phyloP scores from a whole-genome alignment of 169 alveolate genomes.

The Plasmodium fragile region DNA sequence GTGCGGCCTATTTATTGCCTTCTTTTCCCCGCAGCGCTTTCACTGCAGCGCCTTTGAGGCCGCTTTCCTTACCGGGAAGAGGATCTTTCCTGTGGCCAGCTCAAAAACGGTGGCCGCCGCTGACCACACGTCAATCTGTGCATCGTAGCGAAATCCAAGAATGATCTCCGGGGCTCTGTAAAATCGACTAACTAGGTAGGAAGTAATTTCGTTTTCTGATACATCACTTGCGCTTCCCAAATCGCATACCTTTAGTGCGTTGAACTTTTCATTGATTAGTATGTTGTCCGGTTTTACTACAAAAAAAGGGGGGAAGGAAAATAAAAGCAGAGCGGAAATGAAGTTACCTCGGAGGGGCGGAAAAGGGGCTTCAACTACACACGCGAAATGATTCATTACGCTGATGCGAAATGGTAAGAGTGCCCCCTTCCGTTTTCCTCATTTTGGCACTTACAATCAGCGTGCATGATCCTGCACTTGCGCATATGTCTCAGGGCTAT shows the following conservation, averaged over 20 bases:
- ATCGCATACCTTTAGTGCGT: conserved; percentile 95
- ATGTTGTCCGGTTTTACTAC: conserved; percentile 97
- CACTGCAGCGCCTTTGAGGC: conserved; percentile 78
- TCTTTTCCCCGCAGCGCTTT: conserved; percentile 77
- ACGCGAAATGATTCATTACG: background rate
- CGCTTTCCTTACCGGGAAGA: conserved; percentile 92
- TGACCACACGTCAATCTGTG: conserved; percentile 96
- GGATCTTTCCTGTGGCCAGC: conserved; percentile 96
- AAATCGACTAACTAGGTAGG: conserved; percentile 95
- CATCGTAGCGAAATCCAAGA: conserved; percentile 93
- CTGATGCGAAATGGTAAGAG: background rate
- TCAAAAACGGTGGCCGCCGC: conserved; percentile 97
- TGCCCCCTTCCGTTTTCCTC: background rate
- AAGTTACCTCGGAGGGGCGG: no score
- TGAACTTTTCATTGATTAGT: conserved; percentile 89
- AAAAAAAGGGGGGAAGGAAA: background rate
- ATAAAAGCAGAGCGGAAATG: no score
- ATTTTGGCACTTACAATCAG: conserved; percentile 85
- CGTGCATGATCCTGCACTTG: conserved; percentile 89
- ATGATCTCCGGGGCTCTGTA: conserved; percentile 99
- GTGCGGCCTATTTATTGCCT: background rate
- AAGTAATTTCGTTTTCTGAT: conserved; percentile 92
- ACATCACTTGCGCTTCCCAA: conserved; percentile 95
- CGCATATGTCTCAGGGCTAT: conserved; percentile 88
- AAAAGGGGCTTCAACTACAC: no score